Evolutionary conservation across 73 alveolate species (phyloP).

Genomic region (Blepharisma stoltei): DNA sequence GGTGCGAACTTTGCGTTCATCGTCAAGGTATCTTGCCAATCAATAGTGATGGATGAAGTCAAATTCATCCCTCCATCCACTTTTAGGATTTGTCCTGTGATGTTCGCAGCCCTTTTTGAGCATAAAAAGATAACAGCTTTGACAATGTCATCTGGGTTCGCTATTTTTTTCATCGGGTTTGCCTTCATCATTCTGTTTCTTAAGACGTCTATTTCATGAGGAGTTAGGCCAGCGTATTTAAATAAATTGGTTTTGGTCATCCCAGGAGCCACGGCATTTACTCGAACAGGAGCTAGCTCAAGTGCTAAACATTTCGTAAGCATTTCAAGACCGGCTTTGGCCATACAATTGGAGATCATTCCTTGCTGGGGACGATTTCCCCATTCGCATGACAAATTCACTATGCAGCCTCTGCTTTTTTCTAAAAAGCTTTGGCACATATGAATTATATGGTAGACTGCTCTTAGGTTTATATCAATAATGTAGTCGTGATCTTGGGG

Average conservation of each 20-base stretch:
- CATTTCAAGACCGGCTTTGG: constrained; percentile 48
- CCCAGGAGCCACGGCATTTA: constrained; percentile 46
- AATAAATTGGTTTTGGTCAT: constrained; percentile 34
- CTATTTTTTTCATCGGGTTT: constrained; percentile 42
- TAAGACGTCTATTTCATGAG: constrained; percentile 18
- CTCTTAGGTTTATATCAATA: constrained; percentile 38
- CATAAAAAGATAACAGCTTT: constrained; percentile 40
- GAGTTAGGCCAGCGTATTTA: not conserved
- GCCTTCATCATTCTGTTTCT: constrained; percentile 17
- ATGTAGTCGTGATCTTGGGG: constrained; percentile 45
- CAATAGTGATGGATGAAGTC: constrained; percentile 34
- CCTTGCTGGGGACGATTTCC: constrained; percentile 43
- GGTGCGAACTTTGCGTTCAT: constrained; percentile 45
- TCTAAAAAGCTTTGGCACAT: constrained; percentile 29
- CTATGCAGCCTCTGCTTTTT: constrained; percentile 28
- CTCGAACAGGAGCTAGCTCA: constrained; percentile 40
- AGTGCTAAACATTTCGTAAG: constrained; percentile 42
- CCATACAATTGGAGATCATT: constrained; percentile 35
- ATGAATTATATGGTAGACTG: constrained; percentile 23
- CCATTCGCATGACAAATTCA: constrained; percentile 25
- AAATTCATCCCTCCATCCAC: constrained; percentile 48
- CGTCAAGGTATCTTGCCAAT: constrained; percentile 32
- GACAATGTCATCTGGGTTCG: constrained; percentile 39
- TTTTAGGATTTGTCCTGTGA: constrained; percentile 43
- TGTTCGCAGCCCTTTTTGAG: constrained; percentile 24